Evolutionary conservation across 805 yeast genomes (phyloP).

Genomic region (Kuraishia piskuri): DNA sequence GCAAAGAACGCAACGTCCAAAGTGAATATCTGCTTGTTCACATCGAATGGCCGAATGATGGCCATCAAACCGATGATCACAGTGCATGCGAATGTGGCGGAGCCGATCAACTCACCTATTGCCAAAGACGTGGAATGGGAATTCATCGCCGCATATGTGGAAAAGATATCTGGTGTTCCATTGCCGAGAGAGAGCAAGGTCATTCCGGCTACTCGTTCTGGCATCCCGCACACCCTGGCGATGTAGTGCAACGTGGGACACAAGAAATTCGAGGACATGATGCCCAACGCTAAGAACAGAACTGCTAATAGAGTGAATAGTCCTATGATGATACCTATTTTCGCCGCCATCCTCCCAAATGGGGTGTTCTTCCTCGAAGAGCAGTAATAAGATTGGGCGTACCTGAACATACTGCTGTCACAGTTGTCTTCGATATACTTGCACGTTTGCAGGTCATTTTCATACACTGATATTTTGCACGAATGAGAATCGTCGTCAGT

Average conservation of each 20-base stretch:
- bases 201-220: conserved; percentile 77
- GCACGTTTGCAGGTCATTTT: conserved; percentile 9
- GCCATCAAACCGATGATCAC: conserved; percentile 44
- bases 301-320: conserved; percentile 17
- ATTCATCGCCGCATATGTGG: conserved; percentile 76
- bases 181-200: conserved; percentile 87
- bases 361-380: conserved; percentile 1
- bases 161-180: conserved; percentile 83
- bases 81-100: conserved; percentile 43
- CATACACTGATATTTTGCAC: neutral
- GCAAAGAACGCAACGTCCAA: conserved; percentile 57
- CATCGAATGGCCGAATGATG: conserved; percentile 36
- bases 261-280: conserved; percentile 73
- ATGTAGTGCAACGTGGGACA: conserved; percentile 71
- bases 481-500: neutral
- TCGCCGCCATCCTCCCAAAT: conserved; percentile 1
- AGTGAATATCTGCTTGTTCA: conserved; percentile 41
- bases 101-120: conserved; percentile 44
- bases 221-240: conserved; percentile 50
- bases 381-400: conserved; percentile 18
- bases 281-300: conserved; percentile 58
- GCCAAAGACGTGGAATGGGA: conserved; percentile 52
- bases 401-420: conserved; percentile 9
- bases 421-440: conserved; percentile 14
- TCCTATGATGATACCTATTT: conserved; percentile 5